Percentiles rank a stretch among this genome's conserved stretches.
These are phyloP conservation scores for Plasmodium malariae DNA, from an alignment of 169 alveolate species.

Conservation along the genomic window DNA sequence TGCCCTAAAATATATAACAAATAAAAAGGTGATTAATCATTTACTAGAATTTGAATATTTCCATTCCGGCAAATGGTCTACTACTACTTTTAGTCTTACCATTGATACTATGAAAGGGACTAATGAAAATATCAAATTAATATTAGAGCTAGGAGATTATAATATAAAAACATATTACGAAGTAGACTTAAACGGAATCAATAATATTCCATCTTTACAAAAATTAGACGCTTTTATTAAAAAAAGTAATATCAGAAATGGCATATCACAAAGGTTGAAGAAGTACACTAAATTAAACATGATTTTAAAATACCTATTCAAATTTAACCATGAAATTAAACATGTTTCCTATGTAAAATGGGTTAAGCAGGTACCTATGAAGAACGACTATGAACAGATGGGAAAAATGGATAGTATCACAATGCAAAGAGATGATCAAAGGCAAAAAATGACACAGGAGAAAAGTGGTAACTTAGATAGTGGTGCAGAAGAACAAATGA, in stretches of 20 bases:
- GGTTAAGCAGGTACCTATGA: background rate
- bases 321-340: constrained; percentile 24
- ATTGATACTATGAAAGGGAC: constrained; percentile 66
- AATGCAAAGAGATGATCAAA: background rate
- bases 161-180: constrained; percentile 35
- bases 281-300: constrained; percentile 20
- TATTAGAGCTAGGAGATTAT: constrained; percentile 52
- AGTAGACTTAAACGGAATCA: constrained; percentile 12
- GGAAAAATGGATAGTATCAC: background rate
- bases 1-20: constrained; percentile 46
- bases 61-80: constrained; percentile 62
- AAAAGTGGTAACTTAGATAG: background rate
- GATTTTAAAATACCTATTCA: constrained; percentile 20
- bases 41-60: constrained; percentile 74
- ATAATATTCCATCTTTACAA: constrained; percentile 36
- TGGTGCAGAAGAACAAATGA: background rate
- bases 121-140: constrained; percentile 44
- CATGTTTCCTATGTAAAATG: constrained; percentile 30
- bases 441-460: background rate
- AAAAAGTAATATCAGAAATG: constrained; percentile 30
- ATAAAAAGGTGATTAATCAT: constrained; percentile 59
- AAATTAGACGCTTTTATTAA: constrained; percentile 52
- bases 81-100: constrained; percentile 48
- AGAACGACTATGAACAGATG: background rate
- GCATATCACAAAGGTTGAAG: constrained; percentile 23